These are phyloP conservation scores for Ascocoryne sarcoides DNA, from an alignment of 2,329 filamentous ascomycete genomes.

Conservation along the genomic window DNA sequence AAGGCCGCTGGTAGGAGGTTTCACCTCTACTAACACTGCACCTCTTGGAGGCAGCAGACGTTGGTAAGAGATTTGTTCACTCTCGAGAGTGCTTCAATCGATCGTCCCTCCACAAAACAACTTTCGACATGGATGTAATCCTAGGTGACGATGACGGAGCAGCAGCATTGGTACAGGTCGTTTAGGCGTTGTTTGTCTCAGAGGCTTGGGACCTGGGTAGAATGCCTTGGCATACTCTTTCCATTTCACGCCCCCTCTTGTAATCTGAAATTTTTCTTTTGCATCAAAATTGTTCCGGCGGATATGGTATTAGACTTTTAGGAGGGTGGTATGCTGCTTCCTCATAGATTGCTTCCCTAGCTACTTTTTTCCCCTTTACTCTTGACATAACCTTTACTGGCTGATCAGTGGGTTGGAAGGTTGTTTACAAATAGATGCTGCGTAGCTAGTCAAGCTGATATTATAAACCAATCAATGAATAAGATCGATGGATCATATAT, in stretches of 20 bases:
- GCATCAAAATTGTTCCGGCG: slow-evolving; percentile 18
- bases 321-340: slow-evolving; percentile 9
- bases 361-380: slow-evolving; percentile 4
- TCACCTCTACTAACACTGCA: slow-evolving; percentile 49
- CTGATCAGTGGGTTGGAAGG: too few relatives aligned
- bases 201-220: slow-evolving; percentile 19
- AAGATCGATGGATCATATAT: too few relatives aligned
- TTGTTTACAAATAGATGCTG: too few relatives aligned
- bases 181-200: slow-evolving; percentile 24
- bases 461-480: too few relatives aligned
- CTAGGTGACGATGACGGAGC: slow-evolving; percentile 4
- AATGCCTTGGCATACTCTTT: slow-evolving; percentile 17
- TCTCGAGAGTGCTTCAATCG: slow-evolving; percentile 12
- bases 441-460: too few relatives aligned
- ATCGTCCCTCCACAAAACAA: slow-evolving; percentile 9
- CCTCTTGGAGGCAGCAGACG: slow-evolving; percentile 46
- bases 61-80: slow-evolving; percentile 38
- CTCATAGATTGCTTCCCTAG: slow-evolving; percentile 5
- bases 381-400: too few relatives aligned
- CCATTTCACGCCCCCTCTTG: slow-evolving; percentile 14
- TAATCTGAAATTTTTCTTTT: slow-evolving; percentile 17
- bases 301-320: slow-evolving; percentile 14
- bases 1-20: slow-evolving; percentile 36
- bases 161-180: slow-evolving; percentile 24
- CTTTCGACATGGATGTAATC: slow-evolving; percentile 9